Base-by-base conservation (phyloP, 2,329 filamentous ascomycete genomes). In the Fusarium verticillioides region DNA sequence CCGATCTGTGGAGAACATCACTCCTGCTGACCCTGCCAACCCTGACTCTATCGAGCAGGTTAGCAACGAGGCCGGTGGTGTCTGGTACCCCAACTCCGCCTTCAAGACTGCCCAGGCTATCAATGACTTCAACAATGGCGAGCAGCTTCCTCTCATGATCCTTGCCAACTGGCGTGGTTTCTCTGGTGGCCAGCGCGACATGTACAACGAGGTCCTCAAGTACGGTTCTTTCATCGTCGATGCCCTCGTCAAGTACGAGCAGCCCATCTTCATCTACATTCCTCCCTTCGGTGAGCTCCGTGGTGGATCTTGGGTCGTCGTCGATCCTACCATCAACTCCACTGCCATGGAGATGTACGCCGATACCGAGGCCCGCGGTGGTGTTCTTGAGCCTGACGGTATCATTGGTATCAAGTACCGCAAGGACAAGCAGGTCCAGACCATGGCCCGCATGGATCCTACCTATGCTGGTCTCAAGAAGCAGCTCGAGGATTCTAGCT, bases 191-290 rank as follows among this genome's bases (percentile, higher is more conserved):
- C 96, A 99, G 86, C 94, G 96, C 78, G 96, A 99, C 85, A 99
- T 99, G 96, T 99, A 97, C 91, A 98, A 98, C 86, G 96, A 99
- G 86, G 96, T 99, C 21, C 91, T 99, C 84, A 99, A 99, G 88
- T 99, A 99, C 81, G 96, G 96, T 81, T 98, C 96, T 23, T 98
- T 96, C 89, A 99, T 99, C 81, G 96, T 99, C 77, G 96, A 99
- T 80, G 96, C 96, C 62, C 92, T 99, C 53, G 95, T 97, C 88
- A 97, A 98, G 86, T 99, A 94, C 81, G 94, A 99, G 88, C 96
- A 99, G 87, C 96, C 96, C 62, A 92, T 99, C 84, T 99, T 99
- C 81, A 94, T 99, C 74, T 99, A 99, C 88, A 99, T 99, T 80
- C 96, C 96, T 80, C 96, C 96, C 13, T 94, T 93, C 80, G 96